phyloP scores from a whole-genome alignment of 331 rosid genomes.

The Phaseolus coccineus region DNA sequence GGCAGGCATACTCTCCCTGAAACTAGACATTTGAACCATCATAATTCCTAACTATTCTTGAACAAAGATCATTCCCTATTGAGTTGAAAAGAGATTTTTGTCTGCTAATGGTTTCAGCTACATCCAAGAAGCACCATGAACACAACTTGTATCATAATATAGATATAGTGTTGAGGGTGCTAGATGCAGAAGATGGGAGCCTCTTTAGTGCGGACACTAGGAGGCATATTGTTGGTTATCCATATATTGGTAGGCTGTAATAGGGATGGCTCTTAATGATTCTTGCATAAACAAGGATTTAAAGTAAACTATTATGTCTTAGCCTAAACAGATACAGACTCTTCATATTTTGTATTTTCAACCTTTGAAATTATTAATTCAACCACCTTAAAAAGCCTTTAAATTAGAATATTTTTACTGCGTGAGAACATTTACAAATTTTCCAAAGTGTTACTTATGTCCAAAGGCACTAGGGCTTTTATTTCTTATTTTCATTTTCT shows the following conservation, averaged over 20 bases:
- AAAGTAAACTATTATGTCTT: background rate
- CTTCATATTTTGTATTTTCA: background rate
- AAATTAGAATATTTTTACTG: too few relatives aligned
- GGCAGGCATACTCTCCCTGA: background rate
- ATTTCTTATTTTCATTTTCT: too few relatives aligned
- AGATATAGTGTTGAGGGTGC: background rate
- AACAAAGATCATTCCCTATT: background rate
- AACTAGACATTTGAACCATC: background rate
- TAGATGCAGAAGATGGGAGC: background rate
- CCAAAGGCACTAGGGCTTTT: too few relatives aligned
- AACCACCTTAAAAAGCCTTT: background rate
- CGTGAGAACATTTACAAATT: too few relatives aligned
- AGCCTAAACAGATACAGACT: background rate
- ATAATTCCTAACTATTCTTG: background rate
- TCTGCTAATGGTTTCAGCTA: slow-evolving; percentile 6
- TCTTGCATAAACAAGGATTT: slow-evolving; percentile 7
- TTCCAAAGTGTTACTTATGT: too few relatives aligned
- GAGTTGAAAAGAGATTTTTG: background rate
- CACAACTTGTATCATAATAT: background rate
- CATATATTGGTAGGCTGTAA: background rate
- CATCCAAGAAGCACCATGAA: background rate
- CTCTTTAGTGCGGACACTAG: background rate
- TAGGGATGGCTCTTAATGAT: background rate
- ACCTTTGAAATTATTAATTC: background rate
- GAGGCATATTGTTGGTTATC: background rate